phyloP scores from a whole-genome alignment of 2,329 filamentous ascomycete species.

The Fusarium incarnatum region DNA sequence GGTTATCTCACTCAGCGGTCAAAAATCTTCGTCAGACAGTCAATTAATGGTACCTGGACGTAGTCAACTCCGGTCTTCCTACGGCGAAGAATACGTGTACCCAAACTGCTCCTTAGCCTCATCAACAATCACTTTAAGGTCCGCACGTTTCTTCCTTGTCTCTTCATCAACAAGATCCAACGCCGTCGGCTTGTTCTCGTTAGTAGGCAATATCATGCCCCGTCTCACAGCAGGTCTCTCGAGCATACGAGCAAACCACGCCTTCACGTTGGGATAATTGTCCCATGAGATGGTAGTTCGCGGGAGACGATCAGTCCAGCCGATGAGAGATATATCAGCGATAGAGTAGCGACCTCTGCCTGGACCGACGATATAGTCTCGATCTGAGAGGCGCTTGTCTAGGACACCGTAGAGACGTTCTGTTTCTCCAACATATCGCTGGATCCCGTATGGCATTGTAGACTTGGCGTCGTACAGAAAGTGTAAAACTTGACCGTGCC shows the following conservation, averaged over 20 bases:
- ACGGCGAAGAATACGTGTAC: constrained; percentile 61
- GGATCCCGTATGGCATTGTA: constrained; percentile 75
- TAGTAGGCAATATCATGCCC: constrained; percentile 75
- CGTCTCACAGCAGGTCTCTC: constrained; percentile 77
- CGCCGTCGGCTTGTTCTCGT: constrained; percentile 35
- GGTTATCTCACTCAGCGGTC: not conserved
- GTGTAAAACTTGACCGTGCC: constrained; percentile 82
- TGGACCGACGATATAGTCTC: constrained; percentile 66
- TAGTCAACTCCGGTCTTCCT: not conserved
- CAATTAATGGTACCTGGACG: not conserved
- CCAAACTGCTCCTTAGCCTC: constrained; percentile 60
- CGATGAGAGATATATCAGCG: constrained; percentile 78
- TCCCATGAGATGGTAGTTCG: constrained; percentile 54
- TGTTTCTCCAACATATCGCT: constrained; percentile 81
- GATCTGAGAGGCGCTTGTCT: constrained; percentile 69
- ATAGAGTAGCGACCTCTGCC: constrained; percentile 69
- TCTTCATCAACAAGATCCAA: constrained; percentile 39
- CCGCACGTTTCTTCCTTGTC: constrained; percentile 37
- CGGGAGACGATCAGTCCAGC: constrained; percentile 71
- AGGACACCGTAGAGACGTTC: constrained; percentile 79
- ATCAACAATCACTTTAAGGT: constrained; percentile 50
- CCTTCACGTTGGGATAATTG: constrained; percentile 78
- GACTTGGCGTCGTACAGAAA: constrained; percentile 73
- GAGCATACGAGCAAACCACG: constrained; percentile 78
- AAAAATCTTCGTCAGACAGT: not conserved